Conservation (phyloP, 2,329 filamentous ascomycete species). For the Periconia sp. region DNA sequence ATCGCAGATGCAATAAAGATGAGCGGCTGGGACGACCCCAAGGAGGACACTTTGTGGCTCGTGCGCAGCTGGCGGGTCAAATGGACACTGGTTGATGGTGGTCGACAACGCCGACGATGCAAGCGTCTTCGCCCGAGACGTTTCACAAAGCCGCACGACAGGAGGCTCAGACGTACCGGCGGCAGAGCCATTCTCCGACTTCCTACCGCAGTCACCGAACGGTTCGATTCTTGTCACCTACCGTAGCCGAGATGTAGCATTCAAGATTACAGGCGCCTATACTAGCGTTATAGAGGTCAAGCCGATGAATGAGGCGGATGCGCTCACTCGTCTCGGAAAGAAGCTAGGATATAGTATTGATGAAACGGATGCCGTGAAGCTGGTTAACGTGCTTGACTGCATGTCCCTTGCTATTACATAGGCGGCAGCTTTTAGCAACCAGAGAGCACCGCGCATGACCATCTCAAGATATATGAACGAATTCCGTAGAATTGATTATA, state of each 20-base stretch:
- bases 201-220: conserved; percentile 22
- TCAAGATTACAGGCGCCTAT: conserved; percentile 9
- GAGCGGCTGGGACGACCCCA: conserved; percentile 10
- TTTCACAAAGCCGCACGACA: neutral
- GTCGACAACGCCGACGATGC: conserved; percentile 29
- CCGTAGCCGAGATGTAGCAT: conserved; percentile 14
- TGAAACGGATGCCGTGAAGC: conserved; percentile 1
- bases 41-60: conserved; percentile 15
- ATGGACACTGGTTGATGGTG: conserved; percentile 23
- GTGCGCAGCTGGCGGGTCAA: conserved; percentile 22
- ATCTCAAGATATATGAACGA: conserved; percentile 42
- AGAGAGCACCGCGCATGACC: conserved; percentile 8
- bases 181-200: conserved; percentile 6
- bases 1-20: conserved; percentile 19
- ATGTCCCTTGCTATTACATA: conserved; percentile 23
- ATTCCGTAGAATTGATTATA: conserved; percentile 7
- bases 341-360: conserved; percentile 5
- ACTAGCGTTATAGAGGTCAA: conserved; percentile 13
- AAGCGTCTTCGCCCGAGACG: conserved; percentile 6
- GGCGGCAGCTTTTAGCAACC: conserved; percentile 33
- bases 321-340: conserved; percentile 13
- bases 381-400: conserved; percentile 14
- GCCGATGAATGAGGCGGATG: conserved; percentile 16
- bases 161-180: neutral
- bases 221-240: conserved; percentile 19